These are phyloP conservation scores for Seminavis robusta DNA, from an alignment of 108 stramenopile genomes.

Conservation along the genomic window DNA sequence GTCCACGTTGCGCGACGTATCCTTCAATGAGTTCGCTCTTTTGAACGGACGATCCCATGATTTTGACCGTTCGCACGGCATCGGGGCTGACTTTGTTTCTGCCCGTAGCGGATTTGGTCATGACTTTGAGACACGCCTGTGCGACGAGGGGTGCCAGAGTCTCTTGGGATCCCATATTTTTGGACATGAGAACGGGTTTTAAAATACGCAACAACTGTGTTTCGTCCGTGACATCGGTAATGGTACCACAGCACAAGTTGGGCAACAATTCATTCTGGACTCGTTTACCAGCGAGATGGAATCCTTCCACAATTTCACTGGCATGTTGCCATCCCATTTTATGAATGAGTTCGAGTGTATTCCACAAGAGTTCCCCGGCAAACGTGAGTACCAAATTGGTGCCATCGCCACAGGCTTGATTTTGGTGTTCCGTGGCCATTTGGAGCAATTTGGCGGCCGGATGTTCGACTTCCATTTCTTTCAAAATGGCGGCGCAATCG, in stretches of 20 bases:
- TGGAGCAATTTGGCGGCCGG: slow-evolving; percentile 97
- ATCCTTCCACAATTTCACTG: slow-evolving; percentile 92
- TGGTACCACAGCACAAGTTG: slow-evolving; percentile 43
- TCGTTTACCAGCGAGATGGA: slow-evolving; percentile 69
- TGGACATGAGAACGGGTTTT: slow-evolving; percentile 85
- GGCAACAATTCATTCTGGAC: slow-evolving; percentile 61
- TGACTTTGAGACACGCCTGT: slow-evolving; percentile 86
- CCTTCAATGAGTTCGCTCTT: slow-evolving; percentile 88
- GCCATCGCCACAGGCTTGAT: slow-evolving; percentile 93
- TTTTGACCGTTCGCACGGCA: slow-evolving; percentile 93
- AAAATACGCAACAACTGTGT: slow-evolving; percentile 57
- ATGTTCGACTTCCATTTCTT: slow-evolving; percentile 96
- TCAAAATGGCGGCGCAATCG: slow-evolving; percentile 95
- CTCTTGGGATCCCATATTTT: slow-evolving; percentile 86
- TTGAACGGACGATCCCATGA: slow-evolving; percentile 84
- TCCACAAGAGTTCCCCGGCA: slow-evolving; percentile 87
- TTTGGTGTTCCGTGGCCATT: slow-evolving; percentile 92
- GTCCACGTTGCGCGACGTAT: slow-evolving; percentile 87
- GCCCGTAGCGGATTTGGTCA: slow-evolving; percentile 41
- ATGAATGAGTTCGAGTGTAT: slow-evolving; percentile 89
- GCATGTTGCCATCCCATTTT: slow-evolving; percentile 75
- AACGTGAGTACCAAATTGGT: slow-evolving; percentile 93
- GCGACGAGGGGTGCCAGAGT: slow-evolving; percentile 89
- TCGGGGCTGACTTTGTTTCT: slow-evolving; percentile 79
- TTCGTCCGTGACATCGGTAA: slow-evolving; percentile 46